Percentiles rank a stretch among this genome's conserved stretches.
Evolutionary conservation across 768 basidiomycete genomes (phyloP).

Genomic region (Steccherinum ochraceum): DNA sequence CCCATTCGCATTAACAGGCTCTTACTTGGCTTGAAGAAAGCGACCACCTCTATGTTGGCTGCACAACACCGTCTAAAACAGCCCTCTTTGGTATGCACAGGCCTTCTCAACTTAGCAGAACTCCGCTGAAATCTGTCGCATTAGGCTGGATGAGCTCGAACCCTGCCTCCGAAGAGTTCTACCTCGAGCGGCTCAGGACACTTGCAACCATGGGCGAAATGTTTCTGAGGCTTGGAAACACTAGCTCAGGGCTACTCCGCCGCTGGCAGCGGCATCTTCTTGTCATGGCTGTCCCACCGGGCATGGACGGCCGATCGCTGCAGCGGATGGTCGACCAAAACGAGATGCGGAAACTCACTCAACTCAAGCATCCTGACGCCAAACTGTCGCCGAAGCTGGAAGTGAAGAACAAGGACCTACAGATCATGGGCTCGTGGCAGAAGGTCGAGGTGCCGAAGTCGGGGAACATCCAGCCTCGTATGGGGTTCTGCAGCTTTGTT

Average conservation of each 20-base stretch:
- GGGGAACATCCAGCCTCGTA: slow-evolving; percentile 22
- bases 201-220: slow-evolving; percentile 20
- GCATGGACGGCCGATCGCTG: slow-evolving; percentile 2
- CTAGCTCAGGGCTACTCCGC: slow-evolving; percentile 24
- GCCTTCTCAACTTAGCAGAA: too few species aligned
- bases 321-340: not conserved
- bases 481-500: slow-evolving; percentile 18
- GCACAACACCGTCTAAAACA: not conserved
- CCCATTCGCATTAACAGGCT: slow-evolving; percentile 18
- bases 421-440: slow-evolving; percentile 32
- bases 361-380: slow-evolving; percentile 13
- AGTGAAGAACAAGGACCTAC: slow-evolving; percentile 11
- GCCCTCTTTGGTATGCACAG: slow-evolving; percentile 8
- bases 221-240: slow-evolving; percentile 28
- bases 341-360: not conserved
- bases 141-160: slow-evolving; percentile 22
- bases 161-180: slow-evolving; percentile 23
- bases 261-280: slow-evolving; percentile 11
- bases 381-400: slow-evolving; percentile 5
- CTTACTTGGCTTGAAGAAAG: slow-evolving; percentile 27
- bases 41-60: slow-evolving; percentile 14
- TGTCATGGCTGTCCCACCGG: not conserved
- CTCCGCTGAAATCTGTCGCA: too few species aligned
- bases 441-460: slow-evolving; percentile 22
- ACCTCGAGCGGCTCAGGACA: slow-evolving; percentile 19